Conservation (phyloP, 352 stramenopile genomes). For the Globisporangium alternatum region DNA sequence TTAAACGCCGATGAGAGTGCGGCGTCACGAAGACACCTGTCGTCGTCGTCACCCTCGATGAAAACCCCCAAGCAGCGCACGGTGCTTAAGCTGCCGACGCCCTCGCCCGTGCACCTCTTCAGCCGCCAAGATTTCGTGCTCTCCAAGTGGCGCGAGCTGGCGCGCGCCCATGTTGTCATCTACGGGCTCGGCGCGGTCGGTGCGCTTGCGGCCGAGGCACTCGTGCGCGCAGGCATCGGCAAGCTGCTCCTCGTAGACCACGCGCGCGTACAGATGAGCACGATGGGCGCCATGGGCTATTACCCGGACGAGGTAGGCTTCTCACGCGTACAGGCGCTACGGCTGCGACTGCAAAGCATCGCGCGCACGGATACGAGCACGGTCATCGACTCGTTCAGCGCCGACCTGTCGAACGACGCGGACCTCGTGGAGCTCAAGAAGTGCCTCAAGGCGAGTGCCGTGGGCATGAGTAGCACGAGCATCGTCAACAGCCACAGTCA, state of each 20-base stretch:
- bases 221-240: conserved; percentile 32
- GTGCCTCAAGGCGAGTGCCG: conserved; percentile 30
- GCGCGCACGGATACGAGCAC: conserved; percentile 4
- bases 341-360: conserved; percentile 34
- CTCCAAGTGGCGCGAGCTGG: conserved; percentile 27
- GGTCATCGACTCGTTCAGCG: conserved; percentile 27
- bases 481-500: not conserved
- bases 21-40: not conserved
- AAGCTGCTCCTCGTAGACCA: conserved; percentile 37
- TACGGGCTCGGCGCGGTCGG: conserved; percentile 32
- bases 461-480: conserved; percentile 15
- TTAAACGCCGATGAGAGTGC: not conserved
- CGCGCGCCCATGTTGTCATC: conserved; percentile 24
- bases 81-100: conserved; percentile 1
- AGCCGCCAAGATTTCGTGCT: conserved; percentile 22
- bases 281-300: conserved; percentile 26
- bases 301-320: conserved; percentile 31
- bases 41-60: not conserved
- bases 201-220: conserved; percentile 26
- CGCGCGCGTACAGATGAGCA: conserved; percentile 22
- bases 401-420: conserved; percentile 25
- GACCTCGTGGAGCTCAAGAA: conserved; percentile 38
- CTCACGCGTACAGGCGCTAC: conserved; percentile 33
- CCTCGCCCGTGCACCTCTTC: conserved; percentile 29
- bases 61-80: not conserved